Evolutionary conservation across 148 eudicot genomes (phyloP).

Genomic region (Nepenthes mirabilis): DNA sequence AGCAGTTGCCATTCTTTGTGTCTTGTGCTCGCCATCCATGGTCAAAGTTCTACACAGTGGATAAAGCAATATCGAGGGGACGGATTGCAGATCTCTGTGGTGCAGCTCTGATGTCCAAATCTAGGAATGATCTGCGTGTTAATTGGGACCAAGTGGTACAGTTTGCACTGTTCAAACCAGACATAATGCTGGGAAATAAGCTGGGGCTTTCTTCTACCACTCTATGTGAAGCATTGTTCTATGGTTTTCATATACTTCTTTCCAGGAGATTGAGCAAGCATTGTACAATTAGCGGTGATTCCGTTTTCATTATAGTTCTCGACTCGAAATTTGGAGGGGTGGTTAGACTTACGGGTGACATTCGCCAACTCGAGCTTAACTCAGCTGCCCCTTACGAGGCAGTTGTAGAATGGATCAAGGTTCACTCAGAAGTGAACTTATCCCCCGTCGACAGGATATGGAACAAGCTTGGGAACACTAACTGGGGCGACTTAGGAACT

Average conservation of each 20-base stretch:
- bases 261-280: conserved; percentile 48
- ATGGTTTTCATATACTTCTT: conserved; percentile 53
- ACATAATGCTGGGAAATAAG: conserved; percentile 47
- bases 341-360: conserved; percentile 52
- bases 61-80: conserved; percentile 65
- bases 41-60: conserved; percentile 63
- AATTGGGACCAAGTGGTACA: conserved; percentile 65
- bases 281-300: conserved; percentile 17
- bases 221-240: conserved; percentile 70
- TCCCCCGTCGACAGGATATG: conserved; percentile 61
- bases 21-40: conserved; percentile 58
- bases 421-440: conserved; percentile 43
- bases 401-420: conserved; percentile 55
- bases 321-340: conserved; percentile 73
- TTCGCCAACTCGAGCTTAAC: conserved; percentile 44
- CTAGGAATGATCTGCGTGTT: conserved; percentile 19
- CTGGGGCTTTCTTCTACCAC: conserved; percentile 34
- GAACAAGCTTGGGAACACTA: conserved; percentile 77
- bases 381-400: conserved; percentile 35
- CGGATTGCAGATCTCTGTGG: conserved; percentile 49
- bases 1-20: conserved; percentile 43
- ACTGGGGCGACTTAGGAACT: conserved; percentile 70
- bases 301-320: conserved; percentile 44
- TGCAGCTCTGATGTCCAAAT: conserved; percentile 48
- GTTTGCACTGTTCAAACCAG: conserved; percentile 47